A percentile compares a stretch with the other conserved stretches of the same genome.
These are phyloP conservation scores for Scutellaria baicalensis DNA, from an alignment of 257 asterid species.

Conservation along the genomic window DNA sequence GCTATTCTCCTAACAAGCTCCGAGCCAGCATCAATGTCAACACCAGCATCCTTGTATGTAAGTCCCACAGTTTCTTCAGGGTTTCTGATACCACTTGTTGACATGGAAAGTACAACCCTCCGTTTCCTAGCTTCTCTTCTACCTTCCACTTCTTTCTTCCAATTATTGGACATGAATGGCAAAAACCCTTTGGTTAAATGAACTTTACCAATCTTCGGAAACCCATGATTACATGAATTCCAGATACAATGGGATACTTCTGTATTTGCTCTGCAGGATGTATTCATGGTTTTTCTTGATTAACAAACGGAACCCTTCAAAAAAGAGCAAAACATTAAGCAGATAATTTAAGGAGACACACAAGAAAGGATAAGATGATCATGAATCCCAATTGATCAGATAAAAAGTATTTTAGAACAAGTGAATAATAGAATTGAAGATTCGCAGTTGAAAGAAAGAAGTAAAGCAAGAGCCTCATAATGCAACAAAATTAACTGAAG, in stretches of 20 bases:
- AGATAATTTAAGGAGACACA: not conserved
- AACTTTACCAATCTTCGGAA: constrained; percentile 2
- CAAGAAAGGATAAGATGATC: not conserved
- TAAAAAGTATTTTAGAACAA: not conserved
- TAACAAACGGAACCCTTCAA: constrained; percentile 4
- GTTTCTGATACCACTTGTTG: constrained; percentile 19
- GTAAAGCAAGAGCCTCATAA: not conserved
- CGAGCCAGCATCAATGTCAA: constrained; percentile 93
- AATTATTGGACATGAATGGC: constrained; percentile 16
- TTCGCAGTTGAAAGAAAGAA: not conserved
- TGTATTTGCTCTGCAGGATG: constrained; percentile 26
- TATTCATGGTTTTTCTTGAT: constrained; percentile 19
- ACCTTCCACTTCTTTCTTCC: constrained; percentile 9
- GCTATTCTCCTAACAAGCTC: constrained; percentile 90
- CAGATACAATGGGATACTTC: constrained; percentile 18
- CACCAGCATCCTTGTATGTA: constrained; percentile 93
- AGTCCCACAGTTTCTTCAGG: constrained; percentile 31
- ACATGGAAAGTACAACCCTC: constrained; percentile 18
- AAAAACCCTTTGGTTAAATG: constrained; percentile 5
- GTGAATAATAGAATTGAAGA: not conserved
- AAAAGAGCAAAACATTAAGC: not conserved
- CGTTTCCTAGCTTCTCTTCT: constrained; percentile 18
- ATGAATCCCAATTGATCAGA: too few relatives aligned
- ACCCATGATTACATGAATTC: constrained; percentile 10
- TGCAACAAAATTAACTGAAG: not conserved